Percentiles rank a stretch among this genome's conserved stretches.
Conservation (phyloP, 2,329 filamentous ascomycete species). For the Fusarium sp. region DNA sequence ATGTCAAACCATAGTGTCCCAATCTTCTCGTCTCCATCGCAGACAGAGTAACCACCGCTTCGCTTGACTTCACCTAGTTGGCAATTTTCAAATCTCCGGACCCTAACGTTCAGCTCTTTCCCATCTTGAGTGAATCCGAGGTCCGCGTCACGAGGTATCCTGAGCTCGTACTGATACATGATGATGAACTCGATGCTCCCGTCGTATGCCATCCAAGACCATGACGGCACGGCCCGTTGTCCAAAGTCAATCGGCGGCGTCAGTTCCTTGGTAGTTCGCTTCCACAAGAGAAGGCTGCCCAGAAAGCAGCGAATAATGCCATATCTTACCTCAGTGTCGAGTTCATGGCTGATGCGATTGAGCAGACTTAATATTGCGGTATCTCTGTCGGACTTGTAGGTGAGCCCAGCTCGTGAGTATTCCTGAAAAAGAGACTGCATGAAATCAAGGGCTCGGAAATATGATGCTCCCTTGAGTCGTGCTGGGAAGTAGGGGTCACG, state of each 20-base stretch:
- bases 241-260: background rate
- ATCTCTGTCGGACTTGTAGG: background rate
- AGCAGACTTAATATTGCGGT: background rate
- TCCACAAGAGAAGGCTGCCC: background rate
- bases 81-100: background rate
- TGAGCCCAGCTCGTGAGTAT: background rate
- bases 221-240: background rate
- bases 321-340: background rate
- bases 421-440: background rate
- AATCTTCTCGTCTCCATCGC: background rate
- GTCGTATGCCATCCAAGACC: background rate
- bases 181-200: background rate
- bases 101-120: background rate
- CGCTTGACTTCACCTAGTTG: background rate
- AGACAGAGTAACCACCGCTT: conserved; percentile 2
- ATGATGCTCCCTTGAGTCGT: background rate
- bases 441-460: background rate
- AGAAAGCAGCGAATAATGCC: background rate
- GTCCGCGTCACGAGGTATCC: background rate
- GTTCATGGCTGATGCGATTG: background rate
- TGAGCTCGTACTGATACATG: background rate
- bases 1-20: background rate
- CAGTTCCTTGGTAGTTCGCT: background rate
- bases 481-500: background rate
- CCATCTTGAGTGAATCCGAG: background rate